phyloP scores from a whole-genome alignment of 768 basidiomycete species.

The Tricholoma flavovirens region DNA sequence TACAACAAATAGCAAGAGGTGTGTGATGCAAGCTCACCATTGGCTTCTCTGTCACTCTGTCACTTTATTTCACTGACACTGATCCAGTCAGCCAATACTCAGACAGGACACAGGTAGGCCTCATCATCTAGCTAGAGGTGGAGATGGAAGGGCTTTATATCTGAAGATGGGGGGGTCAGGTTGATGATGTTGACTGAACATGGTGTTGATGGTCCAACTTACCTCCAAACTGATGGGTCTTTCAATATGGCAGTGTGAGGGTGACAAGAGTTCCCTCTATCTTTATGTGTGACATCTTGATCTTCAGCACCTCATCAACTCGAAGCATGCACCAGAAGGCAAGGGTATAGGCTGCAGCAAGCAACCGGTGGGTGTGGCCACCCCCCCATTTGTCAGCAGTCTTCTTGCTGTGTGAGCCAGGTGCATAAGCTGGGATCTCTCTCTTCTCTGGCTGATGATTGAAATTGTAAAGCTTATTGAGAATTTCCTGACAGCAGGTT shows the following conservation, averaged over 20 bases:
- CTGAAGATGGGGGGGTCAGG: constrained; percentile 10
- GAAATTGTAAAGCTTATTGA: too few relatives aligned
- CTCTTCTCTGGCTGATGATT: constrained; percentile 18
- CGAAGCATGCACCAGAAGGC: constrained; percentile 29
- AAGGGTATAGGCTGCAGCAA: constrained; percentile 27
- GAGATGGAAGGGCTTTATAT: constrained; percentile 26
- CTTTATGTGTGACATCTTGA: constrained; percentile 22
- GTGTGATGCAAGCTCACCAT: constrained; percentile 25
- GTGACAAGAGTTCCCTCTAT: constrained; percentile 6
- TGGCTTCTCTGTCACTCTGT: constrained; percentile 20
- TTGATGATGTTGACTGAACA: too few relatives aligned
- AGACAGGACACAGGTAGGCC: constrained; percentile 29
- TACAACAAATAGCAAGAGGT: too few relatives aligned
- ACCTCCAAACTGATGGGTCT: constrained; percentile 27
- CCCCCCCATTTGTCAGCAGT: constrained; percentile 25
- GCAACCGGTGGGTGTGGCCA: constrained; percentile 17
- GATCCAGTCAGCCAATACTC: constrained; percentile 27
- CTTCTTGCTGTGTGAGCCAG: constrained; percentile 7
- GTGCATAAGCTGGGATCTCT: constrained; percentile 13
- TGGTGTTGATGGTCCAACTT: too few relatives aligned
- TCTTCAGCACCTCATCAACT: constrained; percentile 31
- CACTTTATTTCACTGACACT: constrained; percentile 16
- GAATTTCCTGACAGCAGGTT: constrained; percentile 17
- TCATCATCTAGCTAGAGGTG: constrained; percentile 17
- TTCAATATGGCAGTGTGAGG: constrained; percentile 21